A percentile compares a stretch with the other conserved stretches of the same genome.
Conservation (phyloP, 306 rosid genomes). For the Pachyrhizus erosus region DNA sequence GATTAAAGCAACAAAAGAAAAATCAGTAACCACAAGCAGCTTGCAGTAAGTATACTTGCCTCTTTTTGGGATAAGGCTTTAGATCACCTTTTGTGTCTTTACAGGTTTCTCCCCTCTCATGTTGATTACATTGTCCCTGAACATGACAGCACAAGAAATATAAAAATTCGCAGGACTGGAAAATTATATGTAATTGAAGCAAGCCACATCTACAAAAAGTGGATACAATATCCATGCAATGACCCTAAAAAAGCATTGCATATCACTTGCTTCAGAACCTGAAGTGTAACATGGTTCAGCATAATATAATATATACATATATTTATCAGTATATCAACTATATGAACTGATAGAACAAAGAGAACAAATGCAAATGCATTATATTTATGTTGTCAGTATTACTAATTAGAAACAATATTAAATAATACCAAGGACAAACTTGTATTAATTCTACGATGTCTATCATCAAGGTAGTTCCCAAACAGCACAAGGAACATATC, state of each 20-base stretch:
- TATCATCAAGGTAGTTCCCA: background rate
- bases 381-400: background rate
- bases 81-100: slow-evolving; percentile 43
- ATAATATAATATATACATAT: background rate
- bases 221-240: background rate
- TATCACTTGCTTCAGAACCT: slow-evolving; percentile 23
- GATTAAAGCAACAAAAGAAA: slow-evolving; percentile 33
- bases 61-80: slow-evolving; percentile 41
- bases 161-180: slow-evolving; percentile 38
- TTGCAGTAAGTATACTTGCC: slow-evolving; percentile 55
- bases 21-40: slow-evolving; percentile 26
- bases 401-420: slow-evolving; percentile 8
- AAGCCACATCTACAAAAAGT: slow-evolving; percentile 26
- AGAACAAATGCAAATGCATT: background rate
- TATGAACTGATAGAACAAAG: slow-evolving; percentile 12
- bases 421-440: background rate
- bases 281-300: slow-evolving; percentile 36
- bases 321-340: background rate
- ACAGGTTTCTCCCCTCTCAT: slow-evolving; percentile 47
- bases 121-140: slow-evolving; percentile 54
- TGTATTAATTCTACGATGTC: background rate
- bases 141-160: slow-evolving; percentile 43
- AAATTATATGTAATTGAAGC: background rate
- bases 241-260: background rate
- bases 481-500: slow-evolving; percentile 9